Base-by-base conservation (phyloP, 768 basidiomycete species). In the Suillus paluster region DNA sequence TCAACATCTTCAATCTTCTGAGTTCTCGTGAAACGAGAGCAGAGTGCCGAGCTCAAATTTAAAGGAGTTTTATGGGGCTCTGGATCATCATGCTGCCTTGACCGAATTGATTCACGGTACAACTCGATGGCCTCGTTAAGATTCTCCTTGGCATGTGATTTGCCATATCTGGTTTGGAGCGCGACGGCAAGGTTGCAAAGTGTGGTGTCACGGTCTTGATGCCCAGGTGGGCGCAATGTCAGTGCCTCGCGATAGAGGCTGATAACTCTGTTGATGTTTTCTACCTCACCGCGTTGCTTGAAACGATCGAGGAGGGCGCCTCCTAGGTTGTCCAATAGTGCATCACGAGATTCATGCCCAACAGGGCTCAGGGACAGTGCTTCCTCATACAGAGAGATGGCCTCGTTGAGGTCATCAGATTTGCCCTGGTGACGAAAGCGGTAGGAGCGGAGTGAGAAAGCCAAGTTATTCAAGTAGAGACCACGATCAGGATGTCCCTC, bases 181-280 rank as follows among this genome's bases (percentile, higher is more conserved):
- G 64, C 44, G 34, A 11, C 30, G 15, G 68, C 68, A 23, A 73
- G 70, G 52, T 60, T 64, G 42, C 58, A 60, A 23, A 66, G 49
- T 5, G 8, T 46, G n/a, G 0, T 14, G 14, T 63, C 34, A 38
- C 62, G 56, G 21, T 61, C 14, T 15, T 62, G 36, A 59, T 68
- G 67, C 19, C 53, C 63, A 44, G 15, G 46, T 7, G 41, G 59
- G n/a, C 57, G 19, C 7, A 59, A 49, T 1, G 15, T 21, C 19
- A 65, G 49, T 30, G 64, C 64, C 33, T 34, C 52, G 7, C 45
- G 61, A 5, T 42, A 9, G 38, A 62, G 60, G 23, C 50, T 25
- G 19, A 64, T 58, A 15, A 61, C 41, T 30, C 62, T 57, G n/a
- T 23, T 44, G 12, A 64, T 5, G 44, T 64, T 53, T 15, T 38